phyloP scores from a whole-genome alignment of 768 basidiomycete genomes.

The Russula sp. region DNA sequence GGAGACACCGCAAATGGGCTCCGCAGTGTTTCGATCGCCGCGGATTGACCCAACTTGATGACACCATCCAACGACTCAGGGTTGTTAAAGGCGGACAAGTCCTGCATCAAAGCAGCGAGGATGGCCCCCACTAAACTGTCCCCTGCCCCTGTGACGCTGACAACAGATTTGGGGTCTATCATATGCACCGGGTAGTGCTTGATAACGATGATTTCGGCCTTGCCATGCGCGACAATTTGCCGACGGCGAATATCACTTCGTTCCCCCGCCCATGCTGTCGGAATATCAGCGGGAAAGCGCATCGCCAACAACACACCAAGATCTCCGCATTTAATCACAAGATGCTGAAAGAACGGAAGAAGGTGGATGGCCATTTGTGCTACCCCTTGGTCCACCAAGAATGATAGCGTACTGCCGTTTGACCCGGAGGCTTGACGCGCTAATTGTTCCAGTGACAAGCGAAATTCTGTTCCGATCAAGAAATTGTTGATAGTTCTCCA shows the following conservation, averaged over 20 bases:
- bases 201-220: constrained; percentile 45
- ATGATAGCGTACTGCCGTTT: constrained; percentile 43
- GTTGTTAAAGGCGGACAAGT: constrained; percentile 39
- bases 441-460: constrained; percentile 56
- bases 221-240: constrained; percentile 45
- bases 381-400: constrained; percentile 61
- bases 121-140: constrained; percentile 85
- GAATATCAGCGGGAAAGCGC: constrained; percentile 38
- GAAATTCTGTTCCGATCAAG: constrained; percentile 58
- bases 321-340: constrained; percentile 81
- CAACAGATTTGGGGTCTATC: constrained; percentile 29
- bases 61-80: constrained; percentile 37
- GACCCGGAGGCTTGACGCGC: constrained; percentile 35
- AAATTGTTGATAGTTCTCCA: constrained; percentile 62
- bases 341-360: constrained; percentile 75
- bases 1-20: constrained; percentile 62
- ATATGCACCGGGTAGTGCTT: constrained; percentile 64
- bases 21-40: constrained; percentile 53
- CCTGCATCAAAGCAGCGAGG: constrained; percentile 50
- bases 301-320: constrained; percentile 59
- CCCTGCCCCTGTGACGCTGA: constrained; percentile 88
- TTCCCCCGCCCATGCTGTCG: constrained; percentile 45
- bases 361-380: constrained; percentile 76
- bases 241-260: constrained; percentile 41
- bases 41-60: constrained; percentile 54